These are phyloP conservation scores for Escallonia herrerae DNA, from an alignment of 129 eudicot species.

Conservation along the genomic window DNA sequence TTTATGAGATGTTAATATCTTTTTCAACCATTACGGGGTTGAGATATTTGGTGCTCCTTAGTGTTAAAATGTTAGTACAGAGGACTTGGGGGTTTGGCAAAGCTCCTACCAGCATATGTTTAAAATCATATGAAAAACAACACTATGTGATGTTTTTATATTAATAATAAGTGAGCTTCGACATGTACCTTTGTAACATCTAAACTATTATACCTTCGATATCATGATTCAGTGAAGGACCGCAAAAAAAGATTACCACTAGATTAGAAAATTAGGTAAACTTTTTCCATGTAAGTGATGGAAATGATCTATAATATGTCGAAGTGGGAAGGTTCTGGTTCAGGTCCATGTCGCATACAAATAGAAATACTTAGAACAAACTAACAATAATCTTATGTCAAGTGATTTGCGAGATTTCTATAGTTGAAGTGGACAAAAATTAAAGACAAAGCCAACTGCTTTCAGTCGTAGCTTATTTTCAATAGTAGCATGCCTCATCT, in stretches of 20 bases:
- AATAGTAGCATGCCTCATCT: constrained; percentile 17
- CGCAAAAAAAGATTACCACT: constrained; percentile 11
- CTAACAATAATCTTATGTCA: constrained; percentile 23
- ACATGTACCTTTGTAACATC: background rate
- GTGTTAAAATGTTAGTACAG: too few relatives aligned
- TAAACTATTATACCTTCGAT: constrained; percentile 11
- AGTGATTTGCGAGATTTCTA: constrained; percentile 22
- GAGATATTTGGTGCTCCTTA: too few relatives aligned
- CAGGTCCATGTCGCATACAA: constrained; percentile 31
- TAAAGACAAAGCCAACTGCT: constrained; percentile 13
- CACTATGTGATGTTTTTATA: too few relatives aligned
- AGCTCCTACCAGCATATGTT: too few relatives aligned
- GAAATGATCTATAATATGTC: constrained; percentile 23
- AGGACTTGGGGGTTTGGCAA: too few relatives aligned
- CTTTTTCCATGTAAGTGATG: constrained; percentile 28
- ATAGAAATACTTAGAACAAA: constrained; percentile 18
- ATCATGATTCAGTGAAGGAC: constrained; percentile 21
- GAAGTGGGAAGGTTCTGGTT: constrained; percentile 26
- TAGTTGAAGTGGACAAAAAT: constrained; percentile 19
- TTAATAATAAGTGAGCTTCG: too few relatives aligned
- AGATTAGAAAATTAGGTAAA: constrained; percentile 25
- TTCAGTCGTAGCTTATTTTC: constrained; percentile 1
- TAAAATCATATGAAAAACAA: too few relatives aligned
- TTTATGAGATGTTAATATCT: too few relatives aligned
- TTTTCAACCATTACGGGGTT: too few relatives aligned